Percentiles rank a stretch among this genome's conserved stretches.
Conservation (phyloP, 805 yeast genomes). For the Kuraishia hungarica region DNA sequence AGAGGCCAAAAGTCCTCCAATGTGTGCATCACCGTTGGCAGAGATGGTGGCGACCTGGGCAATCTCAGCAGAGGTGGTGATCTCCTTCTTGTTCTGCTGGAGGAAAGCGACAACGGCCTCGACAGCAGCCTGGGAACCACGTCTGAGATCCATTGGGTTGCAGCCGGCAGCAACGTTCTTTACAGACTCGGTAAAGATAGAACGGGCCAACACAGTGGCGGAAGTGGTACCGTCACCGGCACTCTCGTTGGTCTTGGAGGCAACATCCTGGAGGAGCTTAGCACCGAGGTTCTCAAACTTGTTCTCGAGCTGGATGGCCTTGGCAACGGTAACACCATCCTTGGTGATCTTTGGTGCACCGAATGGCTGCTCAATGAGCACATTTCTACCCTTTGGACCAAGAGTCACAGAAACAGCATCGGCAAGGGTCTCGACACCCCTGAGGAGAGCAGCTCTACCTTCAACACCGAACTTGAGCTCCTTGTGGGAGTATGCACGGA, state of each 20-base stretch:
- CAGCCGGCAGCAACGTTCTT: constrained; percentile 98
- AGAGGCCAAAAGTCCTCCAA: constrained; percentile 82
- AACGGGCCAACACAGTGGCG: constrained; percentile 93
- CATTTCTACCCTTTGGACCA: constrained; percentile 98
- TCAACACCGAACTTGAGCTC: constrained; percentile 95
- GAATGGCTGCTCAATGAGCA: constrained; percentile 90
- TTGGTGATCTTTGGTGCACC: constrained; percentile 98
- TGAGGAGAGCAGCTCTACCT: constrained; percentile 89
- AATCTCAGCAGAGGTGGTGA: constrained; percentile 89
- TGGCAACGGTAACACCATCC: constrained; percentile 98
- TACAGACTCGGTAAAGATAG: constrained; percentile 90
- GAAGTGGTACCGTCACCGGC: constrained; percentile 99
- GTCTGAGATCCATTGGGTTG: constrained; percentile 96
- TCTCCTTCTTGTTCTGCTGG: constrained; percentile 80
- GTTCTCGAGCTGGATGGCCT: constrained; percentile 72
- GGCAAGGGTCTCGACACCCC: constrained; percentile 91
- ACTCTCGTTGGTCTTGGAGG: constrained; percentile 91
- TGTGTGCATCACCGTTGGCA: constrained; percentile 92
- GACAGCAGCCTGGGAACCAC: constrained; percentile 96
- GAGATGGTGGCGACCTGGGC: constrained; percentile 98
- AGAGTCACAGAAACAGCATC: constrained; percentile 94
- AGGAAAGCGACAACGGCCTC: constrained; percentile 84
- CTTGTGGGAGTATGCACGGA: constrained; percentile 64
- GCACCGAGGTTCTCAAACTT: constrained; percentile 97
- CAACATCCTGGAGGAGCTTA: constrained; percentile 90